Evolutionary conservation across 1,139 yeast genomes (phyloP).

Genomic region (Zygoascus meyerae): DNA sequence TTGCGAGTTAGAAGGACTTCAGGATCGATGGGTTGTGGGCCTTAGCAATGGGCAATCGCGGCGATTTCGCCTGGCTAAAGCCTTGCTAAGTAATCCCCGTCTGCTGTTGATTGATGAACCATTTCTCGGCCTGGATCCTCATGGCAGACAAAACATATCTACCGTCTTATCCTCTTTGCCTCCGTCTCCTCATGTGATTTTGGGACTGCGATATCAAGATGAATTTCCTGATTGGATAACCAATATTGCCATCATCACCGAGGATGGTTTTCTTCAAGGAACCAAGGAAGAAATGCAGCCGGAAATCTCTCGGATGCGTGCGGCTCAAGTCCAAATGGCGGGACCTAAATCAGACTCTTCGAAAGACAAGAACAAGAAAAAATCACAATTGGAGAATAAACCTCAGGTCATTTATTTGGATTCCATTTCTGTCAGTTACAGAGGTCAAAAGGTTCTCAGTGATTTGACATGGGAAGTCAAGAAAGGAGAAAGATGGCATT

Average conservation of each 20-base stretch:
- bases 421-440: conserved; percentile 61
- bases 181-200: conserved; percentile 45
- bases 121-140: conserved; percentile 82
- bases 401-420: conserved; percentile 52
- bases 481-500: conserved; percentile 79
- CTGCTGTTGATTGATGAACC: conserved; percentile 82
- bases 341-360: neutral
- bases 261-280: conserved; percentile 53
- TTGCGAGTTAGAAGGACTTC: conserved; percentile 52
- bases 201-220: conserved; percentile 78
- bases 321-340: conserved; percentile 11
- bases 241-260: conserved; percentile 57
- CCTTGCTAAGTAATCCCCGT: conserved; percentile 59
- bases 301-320: conserved; percentile 31
- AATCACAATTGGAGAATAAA: conserved; percentile 15
- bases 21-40: conserved; percentile 74
- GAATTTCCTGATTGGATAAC: conserved; percentile 72
- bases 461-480: conserved; percentile 62
- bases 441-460: conserved; percentile 52
- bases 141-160: conserved; percentile 57
- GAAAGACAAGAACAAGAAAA: conserved; percentile 3
- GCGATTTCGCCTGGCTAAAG: conserved; percentile 77
- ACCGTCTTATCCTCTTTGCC: conserved; percentile 38
- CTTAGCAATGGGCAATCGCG: conserved; percentile 91
- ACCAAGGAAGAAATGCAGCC: conserved; percentile 33